A percentile compares a stretch with the other conserved stretches of the same genome.
Evolutionary conservation across 1,284 basidiomycete species (phyloP).

Genomic region (Boletellus deceptivus): DNA sequence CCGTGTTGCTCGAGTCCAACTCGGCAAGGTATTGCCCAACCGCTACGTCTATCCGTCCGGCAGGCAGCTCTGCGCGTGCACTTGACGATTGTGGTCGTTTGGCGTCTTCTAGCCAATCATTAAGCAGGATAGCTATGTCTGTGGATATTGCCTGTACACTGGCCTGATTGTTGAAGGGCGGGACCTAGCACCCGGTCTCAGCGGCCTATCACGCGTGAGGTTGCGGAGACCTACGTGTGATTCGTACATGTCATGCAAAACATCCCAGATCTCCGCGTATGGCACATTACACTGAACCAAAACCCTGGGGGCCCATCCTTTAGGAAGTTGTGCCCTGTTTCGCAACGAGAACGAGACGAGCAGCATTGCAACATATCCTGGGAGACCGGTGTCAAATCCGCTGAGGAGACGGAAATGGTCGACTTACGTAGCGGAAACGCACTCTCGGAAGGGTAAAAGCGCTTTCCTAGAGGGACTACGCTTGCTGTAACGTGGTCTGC

Average conservation of each 20-base stretch:
- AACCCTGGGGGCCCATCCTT: slow-evolving; percentile 79
- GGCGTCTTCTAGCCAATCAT: slow-evolving; percentile 75
- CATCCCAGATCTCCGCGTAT: slow-evolving; percentile 77
- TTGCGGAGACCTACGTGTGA: slow-evolving; percentile 60
- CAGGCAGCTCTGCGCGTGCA: slow-evolving; percentile 65
- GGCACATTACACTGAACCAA: slow-evolving; percentile 77
- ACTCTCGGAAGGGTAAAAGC: slow-evolving; percentile 89
- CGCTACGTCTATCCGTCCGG: slow-evolving; percentile 64
- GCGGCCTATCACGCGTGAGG: background rate
- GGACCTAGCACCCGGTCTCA: slow-evolving; percentile 49
- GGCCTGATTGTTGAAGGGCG: slow-evolving; percentile 77
- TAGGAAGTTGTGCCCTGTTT: slow-evolving; percentile 56
- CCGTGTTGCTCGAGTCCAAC: slow-evolving; percentile 53
- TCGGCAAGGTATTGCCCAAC: slow-evolving; percentile 72
- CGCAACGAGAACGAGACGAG: slow-evolving; percentile 69
- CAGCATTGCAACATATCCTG: slow-evolving; percentile 68
- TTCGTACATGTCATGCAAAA: slow-evolving; percentile 84
- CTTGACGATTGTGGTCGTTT: slow-evolving; percentile 60
- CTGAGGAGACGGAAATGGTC: background rate
- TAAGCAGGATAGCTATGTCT: slow-evolving; percentile 72
- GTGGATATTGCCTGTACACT: slow-evolving; percentile 76
- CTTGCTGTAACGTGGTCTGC: slow-evolving; percentile 63
- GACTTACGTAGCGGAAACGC: slow-evolving; percentile 82
- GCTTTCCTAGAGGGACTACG: slow-evolving; percentile 71
- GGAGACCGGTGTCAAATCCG: slow-evolving; percentile 1